Base-by-base conservation (phyloP, 139 green algal species). In the Trebouxia sp. region DNA sequence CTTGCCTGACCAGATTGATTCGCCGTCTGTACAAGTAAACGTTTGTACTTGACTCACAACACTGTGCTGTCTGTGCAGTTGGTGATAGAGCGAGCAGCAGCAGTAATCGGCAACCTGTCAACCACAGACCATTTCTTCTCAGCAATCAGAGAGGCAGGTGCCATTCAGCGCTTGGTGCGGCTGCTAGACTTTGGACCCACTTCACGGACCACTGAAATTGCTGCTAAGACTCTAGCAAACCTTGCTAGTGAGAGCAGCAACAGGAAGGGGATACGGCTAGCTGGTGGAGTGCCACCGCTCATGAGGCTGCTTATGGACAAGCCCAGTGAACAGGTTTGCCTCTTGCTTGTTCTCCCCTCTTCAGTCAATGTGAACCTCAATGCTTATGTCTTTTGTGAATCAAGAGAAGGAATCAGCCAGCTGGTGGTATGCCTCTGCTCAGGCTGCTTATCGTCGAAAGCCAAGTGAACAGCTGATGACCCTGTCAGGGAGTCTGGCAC, bases 201-300 rank as follows among this genome's bases (percentile, higher is more conserved):
- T 14, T n/a, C 39, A 12, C 50, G 76, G 1, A 53, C 79, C 17
- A 82, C 82, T 20, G 82, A 85, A 53, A 83, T 85, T 30, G 82
- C 82, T 14, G 82, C 82, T 30, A 83, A 80, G 66, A 77, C 76
- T 8, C 66, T 85, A 30, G 82, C 82, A 30, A 85, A 83, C 53
- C 37, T 85, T 24, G 76, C 76, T 20, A 55, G 41, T 11, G 65
- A 75, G 6, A 58, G 77, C 35, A 69, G 32, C 69, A 83, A 82
- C 76, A 47, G 76, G 17, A 83, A 41, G 30, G 53, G 50, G 17
- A 85, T 85, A 28, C 41, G 66, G 38, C 42, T 85, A 22, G 66
- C 82, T 17, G 82, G 82, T 15, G 82, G 82, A 8, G 43, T 82
- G 3, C 82, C 82, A 10, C 76, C 82, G 20, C 67, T 85, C 51